Percentiles rank a stretch among this genome's conserved stretches.
Evolutionary conservation across 2,329 filamentous ascomycete genomes (phyloP).

Genomic region (Chrysoporthe deuterocubensis): DNA sequence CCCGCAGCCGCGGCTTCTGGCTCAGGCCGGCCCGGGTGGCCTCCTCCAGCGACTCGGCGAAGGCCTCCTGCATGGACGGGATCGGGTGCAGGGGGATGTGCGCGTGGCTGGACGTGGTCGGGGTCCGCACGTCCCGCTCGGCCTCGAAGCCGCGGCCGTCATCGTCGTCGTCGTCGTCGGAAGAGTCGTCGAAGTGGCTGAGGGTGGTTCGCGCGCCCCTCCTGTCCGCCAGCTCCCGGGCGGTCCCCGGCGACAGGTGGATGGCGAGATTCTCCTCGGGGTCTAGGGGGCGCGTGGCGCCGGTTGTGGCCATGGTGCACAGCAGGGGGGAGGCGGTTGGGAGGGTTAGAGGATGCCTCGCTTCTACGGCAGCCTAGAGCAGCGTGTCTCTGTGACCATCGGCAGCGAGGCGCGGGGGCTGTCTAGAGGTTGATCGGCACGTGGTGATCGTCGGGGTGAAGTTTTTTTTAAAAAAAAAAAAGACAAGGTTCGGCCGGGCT

Average conservation of each 20-base stretch:
- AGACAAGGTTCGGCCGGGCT: neutral
- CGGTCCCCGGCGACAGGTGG: conserved; percentile 21
- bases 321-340: conserved; percentile 14
- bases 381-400: conserved; percentile 29
- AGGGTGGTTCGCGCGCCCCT: conserved; percentile 28
- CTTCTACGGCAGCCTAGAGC: conserved; percentile 30
- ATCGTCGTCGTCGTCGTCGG: conserved; percentile 22
- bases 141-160: conserved; percentile 1
- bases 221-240: conserved; percentile 24
- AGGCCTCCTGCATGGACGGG: conserved; percentile 76
- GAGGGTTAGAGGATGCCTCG: conserved; percentile 19
- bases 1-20: conserved; percentile 56
- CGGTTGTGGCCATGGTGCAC: conserved; percentile 28
- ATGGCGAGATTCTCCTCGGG: conserved; percentile 20
- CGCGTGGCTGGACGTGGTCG: conserved; percentile 15
- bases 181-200: conserved; percentile 27
- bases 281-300: conserved; percentile 24
- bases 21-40: conserved; percentile 56
- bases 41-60: conserved; percentile 80
- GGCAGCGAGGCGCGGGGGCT: conserved; percentile 21
- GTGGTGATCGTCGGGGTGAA: conserved; percentile 23
- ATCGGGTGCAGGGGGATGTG: conserved; percentile 67
- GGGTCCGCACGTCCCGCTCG: conserved; percentile 17
- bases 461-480: too few relatives aligned
- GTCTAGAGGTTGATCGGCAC: conserved; percentile 12